These are phyloP conservation scores for Arxiozyma telluris DNA, from an alignment of 1,139 yeast genomes.

Conservation along the genomic window DNA sequence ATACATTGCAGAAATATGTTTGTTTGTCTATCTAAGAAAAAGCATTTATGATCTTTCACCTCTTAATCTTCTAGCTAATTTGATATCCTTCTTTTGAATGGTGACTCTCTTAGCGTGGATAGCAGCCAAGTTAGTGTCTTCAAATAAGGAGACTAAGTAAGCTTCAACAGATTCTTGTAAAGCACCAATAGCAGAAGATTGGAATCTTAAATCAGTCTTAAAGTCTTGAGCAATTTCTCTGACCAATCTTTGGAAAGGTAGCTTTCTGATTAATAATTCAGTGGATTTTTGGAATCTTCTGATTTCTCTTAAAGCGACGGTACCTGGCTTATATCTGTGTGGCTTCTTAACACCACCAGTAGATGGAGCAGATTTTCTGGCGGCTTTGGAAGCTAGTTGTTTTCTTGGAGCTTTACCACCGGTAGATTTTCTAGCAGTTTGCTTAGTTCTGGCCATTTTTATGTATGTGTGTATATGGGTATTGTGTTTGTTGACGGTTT, in stretches of 20 bases:
- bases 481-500: not conserved
- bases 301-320: conserved; percentile 98
- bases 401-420: conserved; percentile 99
- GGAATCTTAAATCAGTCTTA: conserved; percentile 97
- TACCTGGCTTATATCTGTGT: conserved; percentile 99
- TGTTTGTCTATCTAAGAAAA: not conserved
- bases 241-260: conserved; percentile 97
- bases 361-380: conserved; percentile 96
- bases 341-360: conserved; percentile 99
- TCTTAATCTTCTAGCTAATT: conserved; percentile 98
- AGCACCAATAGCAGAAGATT: conserved; percentile 98
- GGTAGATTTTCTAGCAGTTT: conserved; percentile 97
- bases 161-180: conserved; percentile 99
- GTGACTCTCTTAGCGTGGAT: conserved; percentile 99
- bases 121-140: conserved; percentile 98
- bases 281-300: conserved; percentile 99
- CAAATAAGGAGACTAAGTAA: conserved; percentile 80
- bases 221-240: conserved; percentile 97
- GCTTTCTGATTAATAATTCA: conserved; percentile 92
- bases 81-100: conserved; percentile 98
- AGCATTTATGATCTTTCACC: conserved; percentile 74
- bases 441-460: conserved; percentile 94
- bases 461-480: not conserved
- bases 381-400: conserved; percentile 98
- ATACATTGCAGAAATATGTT: not conserved